Evolutionary conservation across 441 rosid species (phyloP).

Genomic region (Populus trichocarpa): DNA sequence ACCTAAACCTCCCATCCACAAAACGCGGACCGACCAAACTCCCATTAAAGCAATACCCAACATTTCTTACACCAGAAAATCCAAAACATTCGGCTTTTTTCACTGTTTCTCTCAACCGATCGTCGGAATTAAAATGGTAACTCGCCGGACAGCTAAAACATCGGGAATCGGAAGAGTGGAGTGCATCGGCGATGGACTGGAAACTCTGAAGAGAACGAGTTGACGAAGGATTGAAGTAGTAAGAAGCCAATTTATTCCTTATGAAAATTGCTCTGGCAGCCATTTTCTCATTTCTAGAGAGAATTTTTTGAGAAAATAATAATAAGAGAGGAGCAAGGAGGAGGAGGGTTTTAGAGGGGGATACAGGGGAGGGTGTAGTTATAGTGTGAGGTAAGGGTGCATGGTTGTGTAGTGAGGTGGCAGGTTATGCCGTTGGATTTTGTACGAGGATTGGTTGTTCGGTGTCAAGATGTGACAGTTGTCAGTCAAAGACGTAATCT

Average conservation of each 20-base stretch:
- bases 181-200: conserved; percentile 18
- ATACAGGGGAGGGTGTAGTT: background rate
- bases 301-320: too few relatives aligned
- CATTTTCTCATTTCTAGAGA: conserved; percentile 30
- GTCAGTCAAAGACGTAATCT: background rate
- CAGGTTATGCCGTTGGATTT: too few relatives aligned
- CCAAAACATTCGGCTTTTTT: conserved; percentile 29
- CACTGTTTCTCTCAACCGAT: conserved; percentile 17
- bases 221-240: conserved; percentile 33
- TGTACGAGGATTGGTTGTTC: too few relatives aligned
- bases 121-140: conserved; percentile 19
- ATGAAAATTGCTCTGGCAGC: conserved; percentile 60
- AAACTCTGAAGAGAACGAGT: conserved; percentile 36
- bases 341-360: conserved; percentile 15
- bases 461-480: too few relatives aligned
- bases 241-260: conserved; percentile 41
- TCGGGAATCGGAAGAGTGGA: conserved; percentile 28
- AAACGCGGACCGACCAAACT: conserved; percentile 21
- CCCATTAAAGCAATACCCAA: conserved; percentile 30
- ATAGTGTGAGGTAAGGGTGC: background rate
- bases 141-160: conserved; percentile 21
- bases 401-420: background rate
- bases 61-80: conserved; percentile 26
- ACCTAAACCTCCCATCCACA: conserved; percentile 33
- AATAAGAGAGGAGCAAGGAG: too few relatives aligned